Conservation (phyloP, 805 yeast species). For the Candida boleticola region DNA sequence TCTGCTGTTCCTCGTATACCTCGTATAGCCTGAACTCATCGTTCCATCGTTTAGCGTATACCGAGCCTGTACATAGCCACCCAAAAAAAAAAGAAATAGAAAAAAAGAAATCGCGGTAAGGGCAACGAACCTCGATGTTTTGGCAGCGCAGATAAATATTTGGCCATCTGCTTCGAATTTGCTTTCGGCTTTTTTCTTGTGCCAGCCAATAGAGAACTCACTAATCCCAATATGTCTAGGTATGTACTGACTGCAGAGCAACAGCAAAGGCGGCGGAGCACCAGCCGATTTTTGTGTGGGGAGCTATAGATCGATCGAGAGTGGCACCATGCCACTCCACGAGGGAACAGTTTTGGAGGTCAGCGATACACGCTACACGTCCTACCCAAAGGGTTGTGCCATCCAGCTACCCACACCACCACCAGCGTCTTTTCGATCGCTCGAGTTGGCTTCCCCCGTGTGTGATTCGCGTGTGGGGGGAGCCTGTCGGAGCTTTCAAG, state of each 20-base stretch:
- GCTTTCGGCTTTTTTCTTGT: neutral
- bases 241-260: slow-evolving; percentile 2
- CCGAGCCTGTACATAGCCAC: neutral
- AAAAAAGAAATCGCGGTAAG: neutral
- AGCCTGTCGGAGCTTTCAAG: no score
- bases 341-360: no score
- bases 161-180: neutral
- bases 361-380: no score
- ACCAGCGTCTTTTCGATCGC: no score
- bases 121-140: neutral
- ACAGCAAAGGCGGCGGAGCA: neutral
- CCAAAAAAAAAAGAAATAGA: neutral
- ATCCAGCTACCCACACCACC: no score
- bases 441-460: no score
- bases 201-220: no score
- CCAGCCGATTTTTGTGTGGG: neutral
- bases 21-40: slow-evolving; percentile 2
- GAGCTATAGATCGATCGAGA: no score
- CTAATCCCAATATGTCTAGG: no score
- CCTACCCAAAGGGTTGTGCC: no score
- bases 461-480: no score
- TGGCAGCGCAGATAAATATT: slow-evolving; percentile 1
- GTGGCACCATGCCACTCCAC: no score
- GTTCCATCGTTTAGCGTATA: slow-evolving; percentile 1
- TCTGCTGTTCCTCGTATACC: neutral